A percentile compares a stretch with the other conserved stretches of the same genome.
Evolutionary conservation across 164 flowering plant species (phyloP).

Genomic region (Berberis vulgaris): DNA sequence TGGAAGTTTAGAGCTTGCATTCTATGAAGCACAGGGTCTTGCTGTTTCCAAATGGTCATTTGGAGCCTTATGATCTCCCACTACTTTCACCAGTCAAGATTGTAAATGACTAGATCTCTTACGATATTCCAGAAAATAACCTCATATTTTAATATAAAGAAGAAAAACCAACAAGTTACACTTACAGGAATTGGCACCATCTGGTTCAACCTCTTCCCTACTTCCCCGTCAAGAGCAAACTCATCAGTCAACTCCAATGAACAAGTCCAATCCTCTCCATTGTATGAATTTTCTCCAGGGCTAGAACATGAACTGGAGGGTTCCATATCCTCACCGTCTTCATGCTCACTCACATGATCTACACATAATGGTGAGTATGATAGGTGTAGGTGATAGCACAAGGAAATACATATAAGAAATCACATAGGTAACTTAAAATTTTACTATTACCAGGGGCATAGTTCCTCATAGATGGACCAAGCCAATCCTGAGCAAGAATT

Average conservation of each 20-base stretch:
- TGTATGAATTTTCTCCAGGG: constrained; percentile 39
- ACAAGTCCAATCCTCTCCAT: constrained; percentile 46
- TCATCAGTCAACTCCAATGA: constrained; percentile 53
- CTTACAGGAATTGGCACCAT: constrained; percentile 80
- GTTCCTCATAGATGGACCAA: constrained; percentile 28
- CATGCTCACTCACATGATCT: constrained; percentile 38
- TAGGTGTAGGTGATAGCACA: background rate
- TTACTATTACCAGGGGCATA: constrained; percentile 29
- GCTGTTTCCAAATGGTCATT: too few species aligned
- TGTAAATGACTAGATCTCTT: background rate
- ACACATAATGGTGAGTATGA: constrained; percentile 7
- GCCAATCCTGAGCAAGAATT: constrained; percentile 47
- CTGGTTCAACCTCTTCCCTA: constrained; percentile 65
- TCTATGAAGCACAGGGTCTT: too few species aligned
- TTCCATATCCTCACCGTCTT: constrained; percentile 37
- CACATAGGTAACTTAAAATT: background rate
- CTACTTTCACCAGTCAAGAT: too few species aligned
- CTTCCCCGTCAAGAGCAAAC: constrained; percentile 64
- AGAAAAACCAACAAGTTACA: constrained; percentile 7
- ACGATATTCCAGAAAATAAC: background rate
- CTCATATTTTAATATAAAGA: background rate
- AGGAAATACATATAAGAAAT: background rate
- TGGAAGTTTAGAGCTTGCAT: too few species aligned
- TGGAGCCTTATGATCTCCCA: too few species aligned
- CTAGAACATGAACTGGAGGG: constrained; percentile 59